These are phyloP conservation scores for Aspergillus phoenicis DNA, from an alignment of 2,329 filamentous ascomycete genomes.

Conservation along the genomic window DNA sequence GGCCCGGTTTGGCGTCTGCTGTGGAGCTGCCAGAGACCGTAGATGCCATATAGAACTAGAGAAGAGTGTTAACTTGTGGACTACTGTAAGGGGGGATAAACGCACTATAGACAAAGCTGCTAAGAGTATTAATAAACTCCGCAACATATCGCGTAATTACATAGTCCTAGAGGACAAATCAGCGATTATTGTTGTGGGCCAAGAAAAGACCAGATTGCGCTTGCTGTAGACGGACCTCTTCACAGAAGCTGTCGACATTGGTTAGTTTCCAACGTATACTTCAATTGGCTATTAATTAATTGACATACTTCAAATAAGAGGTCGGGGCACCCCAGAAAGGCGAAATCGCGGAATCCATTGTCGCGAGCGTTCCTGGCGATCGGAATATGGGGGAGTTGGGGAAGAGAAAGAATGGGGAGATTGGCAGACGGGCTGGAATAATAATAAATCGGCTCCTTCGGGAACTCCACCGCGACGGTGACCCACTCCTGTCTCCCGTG, in stretches of 20 bases:
- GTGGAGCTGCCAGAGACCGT: conserved; percentile 37
- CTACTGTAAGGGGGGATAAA: not conserved
- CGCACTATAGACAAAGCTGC: conserved; percentile 43
- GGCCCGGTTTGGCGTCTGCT: conserved; percentile 25
- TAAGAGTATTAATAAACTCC: conserved; percentile 51
- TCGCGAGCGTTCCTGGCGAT: not conserved
- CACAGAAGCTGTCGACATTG: conserved; percentile 28
- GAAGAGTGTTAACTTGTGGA: not conserved
- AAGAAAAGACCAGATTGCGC: not conserved
- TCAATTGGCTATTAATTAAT: not conserved
- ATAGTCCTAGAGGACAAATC: conserved; percentile 35
- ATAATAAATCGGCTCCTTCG: too few species aligned
- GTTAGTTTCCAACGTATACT: not conserved
- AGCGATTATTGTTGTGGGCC: not conserved
- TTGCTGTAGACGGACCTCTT: conserved; percentile 26
- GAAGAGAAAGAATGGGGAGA: not conserved
- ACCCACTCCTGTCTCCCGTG: too few species aligned
- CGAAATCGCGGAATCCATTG: not conserved
- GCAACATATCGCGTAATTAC: conserved; percentile 48
- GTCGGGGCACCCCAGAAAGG: conserved; percentile 34
- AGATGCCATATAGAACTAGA: conserved; percentile 43
- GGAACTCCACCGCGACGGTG: not conserved
- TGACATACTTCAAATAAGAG: conserved; percentile 33
- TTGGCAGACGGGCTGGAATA: not conserved
- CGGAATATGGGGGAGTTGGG: not conserved